Percentiles rank a stretch among this genome's conserved stretches.
These are phyloP conservation scores for Nemania sp. DNA, from an alignment of 2,329 filamentous ascomycete species.

Conservation along the genomic window DNA sequence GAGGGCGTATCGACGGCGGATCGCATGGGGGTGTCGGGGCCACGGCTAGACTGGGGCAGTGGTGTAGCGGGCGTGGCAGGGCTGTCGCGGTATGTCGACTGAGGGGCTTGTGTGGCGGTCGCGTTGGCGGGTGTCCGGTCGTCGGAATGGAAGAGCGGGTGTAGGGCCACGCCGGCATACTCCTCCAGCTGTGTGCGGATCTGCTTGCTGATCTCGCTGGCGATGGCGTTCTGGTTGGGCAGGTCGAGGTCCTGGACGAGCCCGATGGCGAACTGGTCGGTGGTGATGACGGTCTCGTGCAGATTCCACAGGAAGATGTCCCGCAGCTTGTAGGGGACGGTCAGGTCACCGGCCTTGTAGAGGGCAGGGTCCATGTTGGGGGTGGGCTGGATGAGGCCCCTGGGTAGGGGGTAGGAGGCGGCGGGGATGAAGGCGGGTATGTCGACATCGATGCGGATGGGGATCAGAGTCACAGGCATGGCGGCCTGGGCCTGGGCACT, in stretches of 20 bases:
- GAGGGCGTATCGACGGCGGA: slow-evolving; percentile 66
- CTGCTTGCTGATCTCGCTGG: slow-evolving; percentile 88
- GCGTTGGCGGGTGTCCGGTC: slow-evolving; percentile 45
- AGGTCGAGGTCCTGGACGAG: slow-evolving; percentile 95
- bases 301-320: slow-evolving; percentile 99
- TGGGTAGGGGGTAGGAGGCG: slow-evolving; percentile 72
- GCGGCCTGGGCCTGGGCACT: slow-evolving; percentile 75
- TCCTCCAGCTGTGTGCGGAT: slow-evolving; percentile 96
- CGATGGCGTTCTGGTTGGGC: slow-evolving; percentile 76
- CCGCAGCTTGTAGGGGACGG: slow-evolving; percentile 87
- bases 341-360: slow-evolving; percentile 82
- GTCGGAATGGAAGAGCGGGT: slow-evolving; percentile 84
- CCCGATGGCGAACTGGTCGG: slow-evolving; percentile 92
- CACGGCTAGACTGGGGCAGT: slow-evolving; percentile 57
- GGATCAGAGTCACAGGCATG: slow-evolving; percentile 89
- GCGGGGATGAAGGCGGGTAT: slow-evolving; percentile 80
- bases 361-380: slow-evolving; percentile 68
- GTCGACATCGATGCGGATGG: slow-evolving; percentile 96
- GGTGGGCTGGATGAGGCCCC: slow-evolving; percentile 75
- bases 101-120: slow-evolving; percentile 34
- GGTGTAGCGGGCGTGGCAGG: slow-evolving; percentile 58
- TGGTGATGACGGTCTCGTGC: slow-evolving; percentile 92
- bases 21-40: slow-evolving; percentile 68
- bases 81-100: slow-evolving; percentile 50
- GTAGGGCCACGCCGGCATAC: slow-evolving; percentile 92